Base-by-base conservation (phyloP, 2,329 filamentous ascomycete genomes). In the Pseudocercospora ulei region DNA sequence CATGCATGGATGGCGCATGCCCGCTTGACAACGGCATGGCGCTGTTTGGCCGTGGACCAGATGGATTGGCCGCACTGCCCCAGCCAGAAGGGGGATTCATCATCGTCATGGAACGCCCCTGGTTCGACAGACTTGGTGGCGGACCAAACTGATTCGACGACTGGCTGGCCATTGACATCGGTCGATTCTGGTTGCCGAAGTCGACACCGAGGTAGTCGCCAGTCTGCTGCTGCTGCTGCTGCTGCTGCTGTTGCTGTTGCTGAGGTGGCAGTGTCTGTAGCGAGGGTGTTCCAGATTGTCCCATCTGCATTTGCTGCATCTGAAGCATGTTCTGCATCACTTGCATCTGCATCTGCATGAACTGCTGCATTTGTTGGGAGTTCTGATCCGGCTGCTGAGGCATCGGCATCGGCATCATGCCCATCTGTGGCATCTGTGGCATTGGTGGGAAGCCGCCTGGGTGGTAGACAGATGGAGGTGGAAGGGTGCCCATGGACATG, bases 21-120 rank as follows among this genome's bases (percentile, higher is more conserved):
- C 39, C 41, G 24, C 38, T 44, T 34, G 29, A 29, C 26, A 42
- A 26, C 3, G 50, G 53, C 53, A 59, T 55, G 5, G 50, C 52
- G 73, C 5, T 60, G 34, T 48, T 54, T 6, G 58, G 51, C 25
- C 56, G 69, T 63, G 13, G 72, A 69, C 54, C 69, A 77, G 5
- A 33, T 14, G 40, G 45, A 13, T 44, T 43, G 7, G 45, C 44
- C 6, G 39, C 39, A 23, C 42, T 39, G 8, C 46, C 50, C 58
- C 57, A 62, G 34, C 48, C 43, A 13, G 50, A 53, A 26, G 60
- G 61, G 22, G 80, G 79, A 52, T 83, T 80, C 45, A 90, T 73
- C 78, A 90, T 84, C 62, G 82, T 90, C 75, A 90, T 84, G 0
- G 84, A 80, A 45, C 83, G 64, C 11, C 56, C 58, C 39, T 60